Base-by-base conservation (phyloP, 2,329 filamentous ascomycete species). In the Metarhizium rileyi region DNA sequence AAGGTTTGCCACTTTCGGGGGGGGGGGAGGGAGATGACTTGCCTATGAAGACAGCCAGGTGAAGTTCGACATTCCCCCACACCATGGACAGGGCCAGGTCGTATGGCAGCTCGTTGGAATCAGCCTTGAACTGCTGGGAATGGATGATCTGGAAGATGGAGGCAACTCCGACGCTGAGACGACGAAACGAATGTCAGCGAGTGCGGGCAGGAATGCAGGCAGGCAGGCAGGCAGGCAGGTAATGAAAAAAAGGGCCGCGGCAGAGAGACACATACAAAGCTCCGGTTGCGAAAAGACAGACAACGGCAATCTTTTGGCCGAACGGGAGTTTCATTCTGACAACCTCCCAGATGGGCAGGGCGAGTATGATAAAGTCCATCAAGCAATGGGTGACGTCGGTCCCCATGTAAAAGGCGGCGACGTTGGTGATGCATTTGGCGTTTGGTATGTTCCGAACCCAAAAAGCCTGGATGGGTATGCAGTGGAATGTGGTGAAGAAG, bases 401-500 rank as follows among this genome's bases (percentile, higher is more conserved):
- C 14, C 62, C 60, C 38, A 66, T 61, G 52, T 65, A 65, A 25
- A 63, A 66, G 0, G 59, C 59, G 14, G 56, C 55, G 48, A 61
- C 61, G 36, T 61, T 53, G 16, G 67, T 64, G 69, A 38, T 5
- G 16, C 35, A 38, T 4, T 18, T 38, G n/a, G 35, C n/a, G 9
- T 2, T 18, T 4, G 16, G 16, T 4, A 38, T 38, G 16, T 6
- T 6, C 35, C 20, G 16, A 5, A 8, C 35, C 35, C 35, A 38
- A 26, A 65, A 62, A 3, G 57, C 60, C 22, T 62, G 58, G 0
- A 67, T 51, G 0, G 66, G 66, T 4, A 63, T 35, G 40, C 66
- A 68, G 42, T 63, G 62, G 26, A 68, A 61, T 1, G 62, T 60
- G 1, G 59, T 59, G 28, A 67, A 50, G 26, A 67, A 62, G 0